Conservation (phyloP, 2,329 filamentous ascomycete species). For the Penicillium brevicompactum region DNA sequence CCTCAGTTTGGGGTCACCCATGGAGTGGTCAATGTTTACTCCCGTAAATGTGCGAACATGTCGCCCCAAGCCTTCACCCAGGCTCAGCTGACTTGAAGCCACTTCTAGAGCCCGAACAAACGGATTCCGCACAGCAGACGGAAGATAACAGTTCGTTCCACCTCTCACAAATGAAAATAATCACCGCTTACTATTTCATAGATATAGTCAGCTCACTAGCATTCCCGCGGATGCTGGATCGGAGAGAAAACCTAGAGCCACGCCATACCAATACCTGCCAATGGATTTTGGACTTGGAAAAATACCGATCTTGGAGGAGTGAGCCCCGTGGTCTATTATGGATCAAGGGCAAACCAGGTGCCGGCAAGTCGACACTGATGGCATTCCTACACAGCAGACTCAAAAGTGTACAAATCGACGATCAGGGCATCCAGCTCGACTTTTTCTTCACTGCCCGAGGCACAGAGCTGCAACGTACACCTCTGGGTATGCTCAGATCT, state of each 20-base stretch:
- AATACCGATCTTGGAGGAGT: constrained; percentile 10
- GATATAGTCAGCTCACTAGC: constrained; percentile 3
- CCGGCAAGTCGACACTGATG: constrained; percentile 26
- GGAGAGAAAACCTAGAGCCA: constrained; percentile 6
- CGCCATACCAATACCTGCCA: constrained; percentile 9
- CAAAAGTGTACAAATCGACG: neutral
- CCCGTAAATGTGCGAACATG: neutral
- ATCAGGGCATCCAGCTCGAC: constrained; percentile 6
- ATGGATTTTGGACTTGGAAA: constrained; percentile 15
- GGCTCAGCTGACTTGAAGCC: neutral
- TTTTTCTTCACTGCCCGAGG: constrained; percentile 23
- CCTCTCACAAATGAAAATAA: neutral
- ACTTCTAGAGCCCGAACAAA: neutral
- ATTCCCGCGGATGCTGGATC: constrained; percentile 14
- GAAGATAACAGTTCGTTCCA: neutral
- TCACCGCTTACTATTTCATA: neutral
- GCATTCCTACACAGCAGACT: constrained; percentile 14
- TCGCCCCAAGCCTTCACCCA: neutral
- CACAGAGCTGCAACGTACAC: constrained; percentile 14
- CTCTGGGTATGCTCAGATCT: constrained; percentile 18
- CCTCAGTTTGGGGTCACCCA: neutral
- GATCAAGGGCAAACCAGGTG: constrained; percentile 26
- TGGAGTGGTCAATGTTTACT: neutral
- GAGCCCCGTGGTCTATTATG: constrained; percentile 14
- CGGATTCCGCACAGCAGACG: neutral